Evolutionary conservation across 2,329 filamentous ascomycete species (phyloP), one percentile per base, ranked within the genome.

Genomic region (Penicillium verrucosum): DNA sequence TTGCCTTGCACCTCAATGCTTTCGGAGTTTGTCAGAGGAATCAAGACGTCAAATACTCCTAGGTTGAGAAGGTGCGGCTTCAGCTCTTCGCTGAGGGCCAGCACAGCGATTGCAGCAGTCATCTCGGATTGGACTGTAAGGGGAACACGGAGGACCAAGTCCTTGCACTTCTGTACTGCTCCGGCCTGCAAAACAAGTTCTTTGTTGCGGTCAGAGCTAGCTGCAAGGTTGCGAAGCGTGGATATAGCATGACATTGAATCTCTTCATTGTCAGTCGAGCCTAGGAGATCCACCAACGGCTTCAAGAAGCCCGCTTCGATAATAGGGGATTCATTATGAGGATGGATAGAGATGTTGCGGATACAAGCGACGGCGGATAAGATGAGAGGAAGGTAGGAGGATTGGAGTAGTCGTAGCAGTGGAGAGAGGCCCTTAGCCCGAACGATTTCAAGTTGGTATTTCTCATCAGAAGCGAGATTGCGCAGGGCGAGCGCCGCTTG

Each of bases 241-340:
- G 94, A 97, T 63, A 99, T 99, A 56, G 94, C 94, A 71, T 99
- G 94, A 71, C 94, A 99, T 73, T 99, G 94, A 50, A 99, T 99
- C 73, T 99, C 94, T 75, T 99, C 94, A 70, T 97, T 97, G 67
- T 97, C 93, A 0, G 92, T 97, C 10, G 92, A 95, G 50, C 94
- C 93, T 8, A 99, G 83, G 1, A 99, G 82, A 64, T 97, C 92
- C 25, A 99, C 94, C 54, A 99, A 78, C 0, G 94, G 94, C 72
- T 92, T 92, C 58, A 99, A 77, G 75, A 99, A 99, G 57, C 93
- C 94, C 40, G 93, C 93, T 70, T 99, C 94, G 69, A 99, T 99
- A 63, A 99, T 99, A 0, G 94, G 94, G 11, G 93, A 97, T 77
- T 99, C 94, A 76, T 99, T 99, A 70, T 93, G 81, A 18, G 94